Base-by-base conservation (phyloP, 805 yeast genomes). In the Suhomyces emberorum region DNA sequence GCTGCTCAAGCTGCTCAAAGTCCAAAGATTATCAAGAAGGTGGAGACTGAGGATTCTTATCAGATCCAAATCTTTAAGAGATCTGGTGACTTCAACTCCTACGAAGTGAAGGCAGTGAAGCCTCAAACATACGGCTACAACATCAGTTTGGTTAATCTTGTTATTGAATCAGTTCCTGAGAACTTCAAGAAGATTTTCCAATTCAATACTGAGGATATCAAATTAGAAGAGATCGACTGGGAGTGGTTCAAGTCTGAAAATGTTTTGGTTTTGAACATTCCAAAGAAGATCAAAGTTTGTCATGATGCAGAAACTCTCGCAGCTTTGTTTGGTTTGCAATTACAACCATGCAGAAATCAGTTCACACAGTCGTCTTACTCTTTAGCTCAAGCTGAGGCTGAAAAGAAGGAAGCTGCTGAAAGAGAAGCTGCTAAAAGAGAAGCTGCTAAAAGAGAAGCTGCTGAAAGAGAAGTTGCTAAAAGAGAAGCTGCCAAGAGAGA, bases 41-140 rank as follows among this genome's bases (percentile, higher is more conserved):
- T 61, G 8, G 72, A 66, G 41, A 46, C 57, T 10, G 68, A 61
- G 23, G 59, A 58, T 33, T 44, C 38, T 7, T 62, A 54, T 39
- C 68, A 64, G 41, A 55, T 65, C 27, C 67, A 65, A 38, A 58
- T 66, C 34, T 59, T 51, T 42, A 65, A 65, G 43, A 43, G 48
- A 22, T 49, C 39, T 25, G 70, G 70, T 7, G 45, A 57, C 45
- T 65, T 62, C 46, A 45, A 52, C 36, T 34, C 39, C 12, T 43
- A 43, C 20, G 47, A 43, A 12, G 41, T 40, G 10, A 30, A 38
- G 9, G 41, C 32, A 5, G 29, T 35, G 4, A 38, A 32, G 21
- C 15, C 28, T 5, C 19, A 14, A n/a, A 7, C 14, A 6, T 18
- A 16, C 4, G 37, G 26, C 16, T 26, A 32, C 18, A 26, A 24